These are phyloP conservation scores for Penicillium sp. DNA, from an alignment of 2,329 filamentous ascomycete genomes.

Conservation along the genomic window DNA sequence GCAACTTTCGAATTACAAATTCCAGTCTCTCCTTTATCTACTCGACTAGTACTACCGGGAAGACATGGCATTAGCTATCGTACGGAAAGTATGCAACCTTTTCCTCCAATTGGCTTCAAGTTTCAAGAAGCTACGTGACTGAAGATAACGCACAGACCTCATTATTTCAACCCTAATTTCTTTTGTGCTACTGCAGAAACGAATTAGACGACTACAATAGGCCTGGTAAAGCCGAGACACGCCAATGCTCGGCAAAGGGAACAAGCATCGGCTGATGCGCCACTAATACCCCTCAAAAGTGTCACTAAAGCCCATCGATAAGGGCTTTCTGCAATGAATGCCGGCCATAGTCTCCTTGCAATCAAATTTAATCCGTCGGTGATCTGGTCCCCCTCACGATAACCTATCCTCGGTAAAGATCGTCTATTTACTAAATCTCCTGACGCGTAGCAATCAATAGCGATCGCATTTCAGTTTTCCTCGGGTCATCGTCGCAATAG, in stretches of 20 bases:
- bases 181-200: neutral
- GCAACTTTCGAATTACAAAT: too few relatives aligned
- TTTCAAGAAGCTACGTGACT: neutral
- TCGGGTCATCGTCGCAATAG: too few relatives aligned
- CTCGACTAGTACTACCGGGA: neutral
- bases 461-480: neutral
- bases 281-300: neutral
- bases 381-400: neutral
- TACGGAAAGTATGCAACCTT: neutral
- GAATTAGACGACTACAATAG: neutral
- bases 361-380: neutral
- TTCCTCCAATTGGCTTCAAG: neutral
- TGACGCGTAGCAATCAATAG: neutral
- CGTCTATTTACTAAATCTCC: neutral
- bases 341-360: neutral
- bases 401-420: neutral
- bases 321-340: neutral
- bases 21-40: neutral
- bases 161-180: neutral
- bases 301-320: neutral
- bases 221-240: neutral
- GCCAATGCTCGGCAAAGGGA: neutral
- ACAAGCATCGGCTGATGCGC: constrained; percentile 1
- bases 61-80: neutral
- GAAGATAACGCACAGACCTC: neutral